Evolutionary conservation across 164 flowering plant genomes (phyloP), one percentile per base, ranked within the genome.

Genomic region (Amborella trichopoda): DNA sequence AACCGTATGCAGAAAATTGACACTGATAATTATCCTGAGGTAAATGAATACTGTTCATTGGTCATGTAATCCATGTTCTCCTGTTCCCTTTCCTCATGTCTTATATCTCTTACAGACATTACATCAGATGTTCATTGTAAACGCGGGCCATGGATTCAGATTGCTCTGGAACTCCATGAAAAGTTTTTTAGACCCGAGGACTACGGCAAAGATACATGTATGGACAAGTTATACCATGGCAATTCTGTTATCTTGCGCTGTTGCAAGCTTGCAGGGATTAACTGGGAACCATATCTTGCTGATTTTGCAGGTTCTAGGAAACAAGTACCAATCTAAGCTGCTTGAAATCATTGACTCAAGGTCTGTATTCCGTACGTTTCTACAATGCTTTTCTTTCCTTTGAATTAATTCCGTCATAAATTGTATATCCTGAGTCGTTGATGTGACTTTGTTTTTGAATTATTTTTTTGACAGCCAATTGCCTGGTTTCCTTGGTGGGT

Each of bases 21-120:
- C 50, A 78, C 81, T 23, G 80, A 81, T 54, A 79, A 88, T 70
- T 88, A 88, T 49, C 96, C 96, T 18, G 96, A 88, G 96, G 96
- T 88, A 49, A 52, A 28, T 62, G 52, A 28, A 43, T 52, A 20
- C 5, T n/a, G n/a, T n/a, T n/a, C n/a, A n/a, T n/a, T n/a, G n/a
- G n/a, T n/a, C n/a, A n/a, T n/a, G n/a, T n/a, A n/a, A n/a, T n/a
- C n/a, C 22, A 34, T 8, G 28, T 18, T 37, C 14, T 4, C 14
- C 18, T 1, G 19, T 5, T 22, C 23, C 5, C 34, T 25, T 60
- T 41, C 46, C 36, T 62, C 23, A 50, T 46, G 40, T 37, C 11
- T 11, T 18, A 51, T 25, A 39, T 56, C 42, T 24, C 61, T 12
- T 68, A 44, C 81, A 89, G 97, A 89, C 93, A 48, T 63, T 89